Conservation (phyloP, 2,329 filamentous ascomycete genomes). For the Colletotrichum sp. region DNA sequence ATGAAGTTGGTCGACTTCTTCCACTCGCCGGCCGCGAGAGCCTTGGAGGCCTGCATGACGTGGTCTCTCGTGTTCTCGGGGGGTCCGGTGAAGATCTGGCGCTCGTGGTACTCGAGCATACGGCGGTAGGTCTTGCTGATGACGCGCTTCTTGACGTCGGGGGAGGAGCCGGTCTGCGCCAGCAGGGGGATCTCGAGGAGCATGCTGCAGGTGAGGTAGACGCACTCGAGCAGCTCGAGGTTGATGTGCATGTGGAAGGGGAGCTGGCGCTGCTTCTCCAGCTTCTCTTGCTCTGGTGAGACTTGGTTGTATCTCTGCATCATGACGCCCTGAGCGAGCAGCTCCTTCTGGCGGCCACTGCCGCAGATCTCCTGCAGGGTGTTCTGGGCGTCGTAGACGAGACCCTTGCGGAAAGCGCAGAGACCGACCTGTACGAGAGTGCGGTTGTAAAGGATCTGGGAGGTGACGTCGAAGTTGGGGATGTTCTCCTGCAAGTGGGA, state of each 20-base stretch:
- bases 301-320: constrained; percentile 97
- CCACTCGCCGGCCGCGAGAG: constrained; percentile 96
- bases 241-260: constrained; percentile 99
- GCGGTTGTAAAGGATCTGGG: constrained; percentile 98
- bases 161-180: constrained; percentile 94
- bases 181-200: constrained; percentile 96
- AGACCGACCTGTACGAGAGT: constrained; percentile 97
- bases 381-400: constrained; percentile 97
- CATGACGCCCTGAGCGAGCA: constrained; percentile 96
- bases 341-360: constrained; percentile 95
- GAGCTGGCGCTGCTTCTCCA: constrained; percentile 95
- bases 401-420: constrained; percentile 95
- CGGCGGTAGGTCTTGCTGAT: constrained; percentile 99
- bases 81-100: constrained; percentile 97
- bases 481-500: constrained; percentile 98
- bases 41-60: constrained; percentile 98
- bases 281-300: constrained; percentile 94
- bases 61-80: constrained; percentile 99
- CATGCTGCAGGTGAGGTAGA: constrained; percentile 99
- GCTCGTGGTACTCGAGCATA: constrained; percentile 99
- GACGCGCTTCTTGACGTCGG: constrained; percentile 94
- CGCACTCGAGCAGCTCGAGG: constrained; percentile 95
- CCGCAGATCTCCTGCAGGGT: constrained; percentile 98
- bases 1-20: constrained; percentile 95
- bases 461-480: constrained; percentile 93